phyloP scores from a whole-genome alignment of 805 yeast species.

The Priceomyces medius region DNA sequence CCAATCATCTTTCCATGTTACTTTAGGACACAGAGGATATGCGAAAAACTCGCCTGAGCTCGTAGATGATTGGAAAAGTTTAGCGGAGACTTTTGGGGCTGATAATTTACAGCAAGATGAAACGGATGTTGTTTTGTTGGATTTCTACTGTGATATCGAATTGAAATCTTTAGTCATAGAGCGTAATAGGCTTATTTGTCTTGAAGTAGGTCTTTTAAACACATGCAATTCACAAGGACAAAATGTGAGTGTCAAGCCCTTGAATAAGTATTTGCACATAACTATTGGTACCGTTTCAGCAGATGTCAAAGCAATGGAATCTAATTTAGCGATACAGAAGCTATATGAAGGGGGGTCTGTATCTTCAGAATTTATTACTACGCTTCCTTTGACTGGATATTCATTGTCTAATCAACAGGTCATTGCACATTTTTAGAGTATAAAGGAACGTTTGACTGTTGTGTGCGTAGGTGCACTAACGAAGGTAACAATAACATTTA shows the following conservation, averaged over 20 bases:
- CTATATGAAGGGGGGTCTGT: neutral
- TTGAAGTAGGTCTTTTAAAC: constrained; percentile 42
- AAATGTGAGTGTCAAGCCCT: constrained; percentile 6
- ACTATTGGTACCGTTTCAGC: constrained; percentile 63
- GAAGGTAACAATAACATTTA: too few relatives aligned
- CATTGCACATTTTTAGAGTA: constrained; percentile 11
- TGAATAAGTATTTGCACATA: constrained; percentile 49
- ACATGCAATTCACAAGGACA: neutral
- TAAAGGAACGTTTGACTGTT: too few relatives aligned
- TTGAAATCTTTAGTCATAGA: constrained; percentile 51
- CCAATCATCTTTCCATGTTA: constrained; percentile 63
- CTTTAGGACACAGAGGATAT: constrained; percentile 50
- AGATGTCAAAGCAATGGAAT: constrained; percentile 48
- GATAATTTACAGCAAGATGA: constrained; percentile 6
- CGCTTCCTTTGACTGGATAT: neutral
- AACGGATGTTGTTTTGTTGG: constrained; percentile 18
- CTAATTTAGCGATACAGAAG: constrained; percentile 35
- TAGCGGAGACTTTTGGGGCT: constrained; percentile 10
- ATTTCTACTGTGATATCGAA: constrained; percentile 36
- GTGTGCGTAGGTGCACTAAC: too few relatives aligned
- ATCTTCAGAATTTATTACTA: neutral
- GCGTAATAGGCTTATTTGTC: constrained; percentile 47
- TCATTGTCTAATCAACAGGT: constrained; percentile 10
- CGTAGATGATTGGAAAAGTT: constrained; percentile 20
- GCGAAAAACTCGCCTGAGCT: constrained; percentile 9